phyloP scores from a whole-genome alignment of 208 protist genomes.

The Trichomonas vaginalis region DNA sequence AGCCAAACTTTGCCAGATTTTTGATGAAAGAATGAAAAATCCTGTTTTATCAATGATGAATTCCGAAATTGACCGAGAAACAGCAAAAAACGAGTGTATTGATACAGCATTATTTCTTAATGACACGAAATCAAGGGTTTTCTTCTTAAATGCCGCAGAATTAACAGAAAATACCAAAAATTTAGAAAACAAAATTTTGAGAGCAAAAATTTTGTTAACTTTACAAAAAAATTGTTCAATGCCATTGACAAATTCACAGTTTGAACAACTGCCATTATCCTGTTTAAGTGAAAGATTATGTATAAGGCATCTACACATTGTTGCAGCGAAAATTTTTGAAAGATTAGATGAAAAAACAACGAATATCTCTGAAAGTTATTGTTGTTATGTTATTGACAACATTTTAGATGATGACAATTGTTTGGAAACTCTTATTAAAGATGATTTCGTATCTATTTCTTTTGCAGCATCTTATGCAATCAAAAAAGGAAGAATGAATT shows the following conservation, averaged over 20 bases:
- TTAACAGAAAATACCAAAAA: not conserved
- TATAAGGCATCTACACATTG: not conserved
- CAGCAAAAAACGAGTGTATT: not conserved
- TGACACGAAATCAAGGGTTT: not conserved
- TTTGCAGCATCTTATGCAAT: not conserved
- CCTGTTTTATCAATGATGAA: not conserved
- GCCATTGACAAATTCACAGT: not conserved
- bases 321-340: not conserved
- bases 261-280: not conserved
- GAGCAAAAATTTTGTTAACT: not conserved
- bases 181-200: not conserved
- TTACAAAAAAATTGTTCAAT: not conserved
- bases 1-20: not conserved
- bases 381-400: not conserved
- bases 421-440: not conserved
- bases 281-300: not conserved
- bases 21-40: not conserved
- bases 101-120: not conserved
- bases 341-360: not conserved
- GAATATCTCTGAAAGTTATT: not conserved
- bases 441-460: not conserved
- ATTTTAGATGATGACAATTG: not conserved
- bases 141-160: not conserved
- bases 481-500: not conserved
- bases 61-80: not conserved